Evolutionary conservation across 2,329 filamentous ascomycete species (phyloP).

Genomic region (Pseudonectria foliicola): DNA sequence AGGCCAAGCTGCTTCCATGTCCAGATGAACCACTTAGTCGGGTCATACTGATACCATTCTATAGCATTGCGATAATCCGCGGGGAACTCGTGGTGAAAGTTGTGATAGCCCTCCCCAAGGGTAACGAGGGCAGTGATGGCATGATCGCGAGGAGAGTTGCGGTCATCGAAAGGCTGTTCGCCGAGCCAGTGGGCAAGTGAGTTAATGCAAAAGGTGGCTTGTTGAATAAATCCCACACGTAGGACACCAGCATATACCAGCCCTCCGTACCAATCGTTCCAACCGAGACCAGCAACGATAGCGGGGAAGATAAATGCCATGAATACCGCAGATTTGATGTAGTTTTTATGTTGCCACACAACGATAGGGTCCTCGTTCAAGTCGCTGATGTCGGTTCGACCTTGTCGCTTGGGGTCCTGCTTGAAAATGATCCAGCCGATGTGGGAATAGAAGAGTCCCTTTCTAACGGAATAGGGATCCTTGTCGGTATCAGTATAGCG

Average conservation of each 20-base stretch:
- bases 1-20: constrained; percentile 76
- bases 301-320: constrained; percentile 74
- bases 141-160: constrained; percentile 84
- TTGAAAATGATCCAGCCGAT: constrained; percentile 91
- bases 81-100: constrained; percentile 93
- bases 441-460: constrained; percentile 74
- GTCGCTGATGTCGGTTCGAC: constrained; percentile 81
- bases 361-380: constrained; percentile 81
- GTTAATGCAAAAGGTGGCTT: constrained; percentile 91
- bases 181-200: constrained; percentile 89
- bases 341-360: constrained; percentile 82
- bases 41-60: constrained; percentile 85
- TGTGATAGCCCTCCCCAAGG: constrained; percentile 85
- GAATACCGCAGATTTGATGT: constrained; percentile 68
- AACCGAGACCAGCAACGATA: constrained; percentile 67
- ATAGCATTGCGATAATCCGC: constrained; percentile 91
- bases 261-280: constrained; percentile 75
- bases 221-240: constrained; percentile 82
- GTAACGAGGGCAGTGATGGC: constrained; percentile 79
- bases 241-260: constrained; percentile 82
- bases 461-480: constrained; percentile 85
- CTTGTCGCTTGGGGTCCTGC: constrained; percentile 84
- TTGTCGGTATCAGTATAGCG: constrained; percentile 89
- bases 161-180: constrained; percentile 87
- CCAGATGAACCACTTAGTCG: constrained; percentile 87